Base-by-base conservation (phyloP, 768 basidiomycete species). In the Pisolithus marmoratus region DNA sequence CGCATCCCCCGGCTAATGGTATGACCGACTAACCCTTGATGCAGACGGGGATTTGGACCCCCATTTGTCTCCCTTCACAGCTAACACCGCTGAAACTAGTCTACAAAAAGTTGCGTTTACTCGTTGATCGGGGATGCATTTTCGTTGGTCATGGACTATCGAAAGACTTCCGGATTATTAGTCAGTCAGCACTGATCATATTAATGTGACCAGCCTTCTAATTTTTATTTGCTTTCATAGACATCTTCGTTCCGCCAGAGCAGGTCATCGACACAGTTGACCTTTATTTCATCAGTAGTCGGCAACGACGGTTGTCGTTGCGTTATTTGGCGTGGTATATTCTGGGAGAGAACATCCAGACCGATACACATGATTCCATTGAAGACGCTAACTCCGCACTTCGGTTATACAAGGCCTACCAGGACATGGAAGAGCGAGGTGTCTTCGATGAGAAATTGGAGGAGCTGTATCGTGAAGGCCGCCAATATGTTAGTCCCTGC, bases 231-330 rank as follows among this genome's bases (percentile, higher is more conserved):
- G 4, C 26, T 29, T 29, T 9, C 34, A 7, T 19, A 98, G 95
- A 98, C 66, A 92, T 98, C 43, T 94, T 87, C 63, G 92, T 99
- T 11, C 95, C 95, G 1, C 92, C 94, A 0, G 84, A 89, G 2
- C 94, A 94, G 67, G 94, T 99, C 43, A 87, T 94, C 53, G 96
- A 99, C 65, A 99, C 96, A 0, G 95, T 99, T 51, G 93, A 96
- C 65, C 77, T 98, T n/a, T 99, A 94, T 69, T 96, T 90, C 64
- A 63, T 93, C 24, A 82, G 79, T 58, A 70, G 77, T 23, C 83
- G 93, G 22, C 89, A 94, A 59, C 84, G 95, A 17, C 85, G 94
- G 52, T 75, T 98, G 36, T 95, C 94, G 0, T 75, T 99, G 20
- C 83, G 92, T 8, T 99, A 97, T 71, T 77, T 98, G 23, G 83